Conservation (phyloP, 768 basidiomycete species). For the Lentinula raphanica region DNA sequence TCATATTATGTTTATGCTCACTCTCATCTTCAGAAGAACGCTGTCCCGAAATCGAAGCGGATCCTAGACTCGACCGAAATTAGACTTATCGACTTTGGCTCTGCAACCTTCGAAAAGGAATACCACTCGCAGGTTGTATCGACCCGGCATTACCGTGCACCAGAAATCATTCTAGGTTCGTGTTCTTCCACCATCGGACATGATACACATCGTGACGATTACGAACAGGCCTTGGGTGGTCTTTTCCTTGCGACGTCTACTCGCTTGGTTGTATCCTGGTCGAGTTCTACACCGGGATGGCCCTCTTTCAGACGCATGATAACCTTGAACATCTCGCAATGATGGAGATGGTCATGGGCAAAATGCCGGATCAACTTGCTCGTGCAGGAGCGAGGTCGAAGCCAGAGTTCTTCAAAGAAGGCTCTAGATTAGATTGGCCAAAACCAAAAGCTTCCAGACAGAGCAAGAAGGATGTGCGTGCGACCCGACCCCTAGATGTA, state of each 20-base stretch:
- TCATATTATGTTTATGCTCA: constrained; percentile 9
- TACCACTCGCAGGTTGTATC: constrained; percentile 98
- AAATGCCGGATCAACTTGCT: constrained; percentile 87
- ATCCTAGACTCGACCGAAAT: constrained; percentile 87
- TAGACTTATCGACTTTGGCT: constrained; percentile 96
- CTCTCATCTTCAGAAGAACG: constrained; percentile 50
- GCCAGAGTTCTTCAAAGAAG: constrained; percentile 91
- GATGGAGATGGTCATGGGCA: constrained; percentile 99
- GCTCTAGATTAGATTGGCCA: constrained; percentile 85
- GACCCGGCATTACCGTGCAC: constrained; percentile 96
- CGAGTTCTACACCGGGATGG: constrained; percentile 96
- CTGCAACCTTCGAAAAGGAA: constrained; percentile 95
- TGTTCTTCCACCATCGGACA: constrained; percentile 16
- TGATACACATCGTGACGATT: constrained; percentile 7
- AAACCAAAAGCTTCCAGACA: constrained; percentile 82
- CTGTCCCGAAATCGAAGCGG: constrained; percentile 63
- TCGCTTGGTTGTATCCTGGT: constrained; percentile 98
- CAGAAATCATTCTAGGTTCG: constrained; percentile 94
- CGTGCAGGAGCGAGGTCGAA: constrained; percentile 72
- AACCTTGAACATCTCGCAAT: constrained; percentile 98
- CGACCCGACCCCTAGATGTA: constrained; percentile 74
- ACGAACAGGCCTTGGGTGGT: constrained; percentile 89
- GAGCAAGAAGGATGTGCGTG: constrained; percentile 90
- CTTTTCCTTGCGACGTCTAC: constrained; percentile 96
- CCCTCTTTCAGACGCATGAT: constrained; percentile 99